Evolutionary conservation across 2,329 filamentous ascomycete species (phyloP).

Genomic region (Epichloe sp.): DNA sequence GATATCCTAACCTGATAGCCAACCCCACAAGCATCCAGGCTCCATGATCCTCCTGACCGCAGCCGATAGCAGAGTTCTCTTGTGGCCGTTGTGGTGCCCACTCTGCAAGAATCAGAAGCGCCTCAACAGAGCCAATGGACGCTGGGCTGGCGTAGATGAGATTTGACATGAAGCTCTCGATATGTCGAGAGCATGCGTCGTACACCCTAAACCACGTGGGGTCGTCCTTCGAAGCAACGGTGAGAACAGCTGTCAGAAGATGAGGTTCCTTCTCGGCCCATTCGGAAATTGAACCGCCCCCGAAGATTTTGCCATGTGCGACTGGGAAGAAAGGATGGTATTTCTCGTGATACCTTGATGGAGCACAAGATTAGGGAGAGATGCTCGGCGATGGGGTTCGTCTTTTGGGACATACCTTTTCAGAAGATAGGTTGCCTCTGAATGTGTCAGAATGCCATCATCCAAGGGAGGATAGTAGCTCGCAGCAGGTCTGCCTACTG

Average conservation of each 20-base stretch:
- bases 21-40: slow-evolving; percentile 68
- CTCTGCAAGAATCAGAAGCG: slow-evolving; percentile 55
- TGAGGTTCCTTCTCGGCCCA: slow-evolving; percentile 51
- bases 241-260: slow-evolving; percentile 55
- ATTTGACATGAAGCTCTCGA: slow-evolving; percentile 54
- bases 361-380: not conserved
- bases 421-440: slow-evolving; percentile 14
- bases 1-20: slow-evolving; percentile 56
- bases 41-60: slow-evolving; percentile 60
- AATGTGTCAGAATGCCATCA: slow-evolving; percentile 16
- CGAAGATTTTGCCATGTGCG: slow-evolving; percentile 46
- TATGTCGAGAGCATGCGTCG: slow-evolving; percentile 53
- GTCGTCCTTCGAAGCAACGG: slow-evolving; percentile 60
- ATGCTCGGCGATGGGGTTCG: too few species aligned
- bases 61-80: slow-evolving; percentile 48
- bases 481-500: not conserved
- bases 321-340: slow-evolving; percentile 61
- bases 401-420: slow-evolving; percentile 11
- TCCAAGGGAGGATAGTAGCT: slow-evolving; percentile 20
- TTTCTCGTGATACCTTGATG: slow-evolving; percentile 43
- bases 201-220: slow-evolving; percentile 49
- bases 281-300: slow-evolving; percentile 33
- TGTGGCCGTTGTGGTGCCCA: slow-evolving; percentile 58
- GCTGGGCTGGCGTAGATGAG: slow-evolving; percentile 54
- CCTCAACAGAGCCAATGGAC: slow-evolving; percentile 58